These are phyloP conservation scores for Cyamopsis tetragonoloba DNA, from an alignment of 306 rosid genomes.

Conservation along the genomic window DNA sequence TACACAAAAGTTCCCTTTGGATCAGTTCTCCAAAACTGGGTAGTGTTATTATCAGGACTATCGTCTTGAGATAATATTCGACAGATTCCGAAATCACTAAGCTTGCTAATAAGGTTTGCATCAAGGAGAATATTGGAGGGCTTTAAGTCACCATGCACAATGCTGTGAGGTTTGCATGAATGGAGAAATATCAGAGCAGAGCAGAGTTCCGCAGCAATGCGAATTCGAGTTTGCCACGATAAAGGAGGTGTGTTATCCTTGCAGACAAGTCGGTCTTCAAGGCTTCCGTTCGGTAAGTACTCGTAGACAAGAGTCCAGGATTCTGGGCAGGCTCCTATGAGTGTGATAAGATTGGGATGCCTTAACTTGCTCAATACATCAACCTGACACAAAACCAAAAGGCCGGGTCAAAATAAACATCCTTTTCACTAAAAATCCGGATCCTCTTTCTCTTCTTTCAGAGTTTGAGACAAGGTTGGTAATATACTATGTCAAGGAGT, in stretches of 20 bases:
- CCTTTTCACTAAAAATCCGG: not conserved
- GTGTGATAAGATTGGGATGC: slow-evolving; percentile 82
- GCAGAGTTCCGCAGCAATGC: slow-evolving; percentile 74
- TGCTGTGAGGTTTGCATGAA: slow-evolving; percentile 65
- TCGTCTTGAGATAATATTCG: slow-evolving; percentile 46
- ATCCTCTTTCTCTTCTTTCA: not conserved
- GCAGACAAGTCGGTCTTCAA: slow-evolving; percentile 83
- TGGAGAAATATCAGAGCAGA: slow-evolving; percentile 88
- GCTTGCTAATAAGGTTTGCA: slow-evolving; percentile 71
- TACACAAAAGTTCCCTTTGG: slow-evolving; percentile 69
- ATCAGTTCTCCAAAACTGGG: slow-evolving; percentile 52
- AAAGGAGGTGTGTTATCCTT: slow-evolving; percentile 72
- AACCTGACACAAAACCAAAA: slow-evolving; percentile 51
- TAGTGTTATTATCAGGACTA: slow-evolving; percentile 36
- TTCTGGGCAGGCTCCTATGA: slow-evolving; percentile 83
- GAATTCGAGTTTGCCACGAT: slow-evolving; percentile 82
- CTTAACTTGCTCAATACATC: slow-evolving; percentile 80
- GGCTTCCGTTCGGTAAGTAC: slow-evolving; percentile 82
- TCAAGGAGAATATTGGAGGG: slow-evolving; percentile 81
- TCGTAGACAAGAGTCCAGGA: slow-evolving; percentile 75
- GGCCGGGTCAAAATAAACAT: slow-evolving; percentile 1
- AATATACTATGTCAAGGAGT: not conserved
- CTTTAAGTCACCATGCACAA: slow-evolving; percentile 89
- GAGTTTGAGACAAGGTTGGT: not conserved
- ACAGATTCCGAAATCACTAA: slow-evolving; percentile 80